Evolutionary conservation across 2,329 filamentous ascomycete species (phyloP).

Genomic region (Tolypocladium album): DNA sequence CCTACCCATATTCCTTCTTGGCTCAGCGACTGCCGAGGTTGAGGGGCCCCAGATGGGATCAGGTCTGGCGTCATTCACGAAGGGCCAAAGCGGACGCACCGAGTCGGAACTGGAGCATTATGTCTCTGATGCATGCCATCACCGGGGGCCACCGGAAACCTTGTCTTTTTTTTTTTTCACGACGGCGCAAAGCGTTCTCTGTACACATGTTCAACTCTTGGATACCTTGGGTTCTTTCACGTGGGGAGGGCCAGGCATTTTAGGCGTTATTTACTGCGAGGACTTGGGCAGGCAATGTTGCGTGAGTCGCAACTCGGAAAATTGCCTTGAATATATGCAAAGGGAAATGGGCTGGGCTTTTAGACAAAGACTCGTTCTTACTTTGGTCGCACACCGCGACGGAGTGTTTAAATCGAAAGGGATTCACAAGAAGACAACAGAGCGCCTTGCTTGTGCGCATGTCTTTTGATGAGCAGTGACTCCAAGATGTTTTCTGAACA

Average conservation of each 20-base stretch:
- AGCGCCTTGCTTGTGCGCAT: background rate
- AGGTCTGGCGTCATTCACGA: background rate
- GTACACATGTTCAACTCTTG: slow-evolving; percentile 14
- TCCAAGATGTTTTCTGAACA: background rate
- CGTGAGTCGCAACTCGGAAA: background rate
- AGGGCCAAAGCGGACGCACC: background rate
- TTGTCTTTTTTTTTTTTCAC: slow-evolving; percentile 4
- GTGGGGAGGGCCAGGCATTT: slow-evolving; percentile 14
- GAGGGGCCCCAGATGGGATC: background rate
- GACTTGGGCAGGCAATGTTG: background rate
- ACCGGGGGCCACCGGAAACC: background rate
- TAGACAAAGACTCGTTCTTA: background rate
- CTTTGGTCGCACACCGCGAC: background rate
- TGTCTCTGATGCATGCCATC: background rate
- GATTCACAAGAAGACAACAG: background rate
- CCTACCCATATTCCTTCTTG: background rate
- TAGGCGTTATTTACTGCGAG: slow-evolving; percentile 12
- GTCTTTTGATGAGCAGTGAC: background rate
- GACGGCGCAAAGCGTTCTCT: slow-evolving; percentile 10
- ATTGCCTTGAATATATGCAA: background rate
- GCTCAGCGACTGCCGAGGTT: background rate
- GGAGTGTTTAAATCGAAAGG: background rate
- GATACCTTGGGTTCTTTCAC: slow-evolving; percentile 11
- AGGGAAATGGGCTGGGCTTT: background rate
- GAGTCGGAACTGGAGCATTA: background rate